Percentiles rank a stretch among this genome's conserved stretches.
Evolutionary conservation across 768 basidiomycete genomes (phyloP).

Genomic region (Polyporus arcularius): DNA sequence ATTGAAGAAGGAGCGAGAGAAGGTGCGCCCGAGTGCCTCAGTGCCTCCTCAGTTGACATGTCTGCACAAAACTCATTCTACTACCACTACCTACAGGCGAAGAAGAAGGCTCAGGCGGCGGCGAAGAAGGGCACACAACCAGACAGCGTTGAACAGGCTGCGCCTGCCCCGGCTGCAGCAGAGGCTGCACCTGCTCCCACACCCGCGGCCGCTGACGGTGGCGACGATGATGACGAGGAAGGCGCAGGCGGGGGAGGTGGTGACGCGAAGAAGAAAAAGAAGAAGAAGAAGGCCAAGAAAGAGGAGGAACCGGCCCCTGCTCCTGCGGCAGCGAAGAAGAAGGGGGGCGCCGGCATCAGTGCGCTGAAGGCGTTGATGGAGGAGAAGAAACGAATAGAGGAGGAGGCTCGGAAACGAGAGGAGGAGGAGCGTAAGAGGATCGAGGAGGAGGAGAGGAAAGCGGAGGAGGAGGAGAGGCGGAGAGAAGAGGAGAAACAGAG

Average conservation of each 20-base stretch:
- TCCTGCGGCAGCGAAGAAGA: conserved; percentile 62
- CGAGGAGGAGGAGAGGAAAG: conserved; percentile 84
- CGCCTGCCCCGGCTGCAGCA: conserved; percentile 32
- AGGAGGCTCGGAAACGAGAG: conserved; percentile 68
- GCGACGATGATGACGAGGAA: conserved; percentile 68
- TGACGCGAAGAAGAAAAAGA: conserved; percentile 76
- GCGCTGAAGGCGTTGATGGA: conserved; percentile 92
- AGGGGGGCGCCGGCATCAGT: conserved; percentile 63
- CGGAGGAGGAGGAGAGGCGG: conserved; percentile 73
- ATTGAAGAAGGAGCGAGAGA: conserved; percentile 96
- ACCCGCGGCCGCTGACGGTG: conserved; percentile 49
- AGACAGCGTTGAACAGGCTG: conserved; percentile 29
- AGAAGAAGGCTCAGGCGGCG: conserved; percentile 92
- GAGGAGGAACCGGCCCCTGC: conserved; percentile 61
- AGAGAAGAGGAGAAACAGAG: conserved; percentile 84
- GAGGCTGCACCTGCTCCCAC: conserved; percentile 29
- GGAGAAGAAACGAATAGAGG: conserved; percentile 85
- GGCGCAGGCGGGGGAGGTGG: conserved; percentile 54
- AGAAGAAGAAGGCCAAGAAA: conserved; percentile 75
- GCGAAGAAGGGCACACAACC: conserved; percentile 62
- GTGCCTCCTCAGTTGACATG: too few species aligned
- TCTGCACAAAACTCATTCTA: background rate
- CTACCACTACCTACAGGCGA: conserved; percentile 54
- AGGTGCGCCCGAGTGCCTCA: conserved; percentile 47
- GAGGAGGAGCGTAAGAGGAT: conserved; percentile 82